Evolutionary conservation across 2,329 filamentous ascomycete genomes (phyloP), one percentile per base, ranked within the genome.

Genomic region (Cadophora sp.): DNA sequence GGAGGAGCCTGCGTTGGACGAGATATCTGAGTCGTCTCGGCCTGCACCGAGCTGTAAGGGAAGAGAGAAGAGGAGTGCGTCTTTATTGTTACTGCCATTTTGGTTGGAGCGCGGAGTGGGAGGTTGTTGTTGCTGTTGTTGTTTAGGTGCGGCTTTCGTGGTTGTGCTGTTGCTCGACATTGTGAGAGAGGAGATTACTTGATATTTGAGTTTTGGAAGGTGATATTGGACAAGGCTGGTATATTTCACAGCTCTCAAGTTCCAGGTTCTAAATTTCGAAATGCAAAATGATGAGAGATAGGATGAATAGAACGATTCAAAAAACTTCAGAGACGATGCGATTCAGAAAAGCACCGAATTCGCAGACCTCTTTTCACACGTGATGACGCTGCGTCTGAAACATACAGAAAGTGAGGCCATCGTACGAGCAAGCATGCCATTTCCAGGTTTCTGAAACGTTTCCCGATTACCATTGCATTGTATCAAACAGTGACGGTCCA

Each of bases 1-100:
- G 2, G 61, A 59, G 0, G 68, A 70, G 31, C 63, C 59, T 3
- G 63, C 66, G 19, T 70, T 70, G 7, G 66, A 66, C 9, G 66
- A 70, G 53, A 70, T 62, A 40, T 70, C 68, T 16, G 68, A 70
- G 37, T 70, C 66, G 27, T 66, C 66, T 19, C 64, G 64, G 19
- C 51, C 27, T 26, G 51, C 24, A n/a, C 16, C 8, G 14, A 55
- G 26, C 46, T 62, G 62, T 8, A 61, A 37, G 11, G 65, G 50
- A 4, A 68, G 60, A 43, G 65, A 64, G 24, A 31, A 48, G 37
- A 69, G 60, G 26, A 58, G 66, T 7, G 53, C 29, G 24, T 66
- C 61, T 64, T 69, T 69, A 19, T 29, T 34, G 29, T 46, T 31
- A 22, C 16, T 62, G 31, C 58, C 56, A 14, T 31, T 50, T 11